Percentiles rank a stretch among this genome's conserved stretches.
phyloP scores from a whole-genome alignment of 106 monocot genomes.

The Gastrodia elata region DNA sequence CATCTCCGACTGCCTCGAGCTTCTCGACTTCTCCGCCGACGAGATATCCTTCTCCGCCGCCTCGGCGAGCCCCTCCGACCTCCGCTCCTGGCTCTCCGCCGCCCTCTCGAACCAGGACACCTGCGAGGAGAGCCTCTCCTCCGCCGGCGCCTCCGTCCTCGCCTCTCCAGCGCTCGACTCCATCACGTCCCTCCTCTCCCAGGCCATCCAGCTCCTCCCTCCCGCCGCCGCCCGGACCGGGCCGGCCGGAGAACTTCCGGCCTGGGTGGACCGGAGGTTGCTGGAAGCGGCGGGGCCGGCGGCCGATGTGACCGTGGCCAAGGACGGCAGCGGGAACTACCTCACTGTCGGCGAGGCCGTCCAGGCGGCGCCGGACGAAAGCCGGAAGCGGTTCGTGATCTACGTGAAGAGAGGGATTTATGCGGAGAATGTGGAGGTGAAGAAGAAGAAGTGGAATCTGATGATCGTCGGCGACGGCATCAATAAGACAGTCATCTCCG shows the following conservation, averaged over 20 bases:
- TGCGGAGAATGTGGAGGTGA: slow-evolving; percentile 67
- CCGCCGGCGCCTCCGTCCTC: slow-evolving; percentile 25
- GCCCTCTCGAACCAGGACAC: slow-evolving; percentile 68
- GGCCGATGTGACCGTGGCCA: slow-evolving; percentile 60
- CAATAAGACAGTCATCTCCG: slow-evolving; percentile 53
- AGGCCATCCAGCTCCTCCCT: slow-evolving; percentile 15
- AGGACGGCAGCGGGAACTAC: slow-evolving; percentile 76
- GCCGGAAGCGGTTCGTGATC: slow-evolving; percentile 47
- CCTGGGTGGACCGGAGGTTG: slow-evolving; percentile 55
- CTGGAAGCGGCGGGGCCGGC: slow-evolving; percentile 24
- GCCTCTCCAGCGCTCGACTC: slow-evolving; percentile 24
- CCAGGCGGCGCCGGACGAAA: slow-evolving; percentile 40
- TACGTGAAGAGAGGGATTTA: slow-evolving; percentile 75
- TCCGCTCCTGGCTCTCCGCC: slow-evolving; percentile 55
- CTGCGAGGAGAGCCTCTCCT: slow-evolving; percentile 44
- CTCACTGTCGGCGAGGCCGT: slow-evolving; percentile 57
- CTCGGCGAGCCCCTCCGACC: slow-evolving; percentile 16
- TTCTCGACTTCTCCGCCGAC: slow-evolving; percentile 76
- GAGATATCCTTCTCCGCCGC: slow-evolving; percentile 50
- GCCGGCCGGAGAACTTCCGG: slow-evolving; percentile 24
- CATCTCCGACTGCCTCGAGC: slow-evolving; percentile 83
- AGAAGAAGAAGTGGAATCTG: slow-evolving; percentile 82
- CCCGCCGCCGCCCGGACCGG: slow-evolving; percentile 1
- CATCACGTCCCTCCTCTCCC: slow-evolving; percentile 28
- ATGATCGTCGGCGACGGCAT: slow-evolving; percentile 78